A percentile compares a stretch with the other conserved stretches of the same genome.
These are phyloP conservation scores for Withania somnifera DNA, from an alignment of 305 asterid genomes.

Conservation along the genomic window DNA sequence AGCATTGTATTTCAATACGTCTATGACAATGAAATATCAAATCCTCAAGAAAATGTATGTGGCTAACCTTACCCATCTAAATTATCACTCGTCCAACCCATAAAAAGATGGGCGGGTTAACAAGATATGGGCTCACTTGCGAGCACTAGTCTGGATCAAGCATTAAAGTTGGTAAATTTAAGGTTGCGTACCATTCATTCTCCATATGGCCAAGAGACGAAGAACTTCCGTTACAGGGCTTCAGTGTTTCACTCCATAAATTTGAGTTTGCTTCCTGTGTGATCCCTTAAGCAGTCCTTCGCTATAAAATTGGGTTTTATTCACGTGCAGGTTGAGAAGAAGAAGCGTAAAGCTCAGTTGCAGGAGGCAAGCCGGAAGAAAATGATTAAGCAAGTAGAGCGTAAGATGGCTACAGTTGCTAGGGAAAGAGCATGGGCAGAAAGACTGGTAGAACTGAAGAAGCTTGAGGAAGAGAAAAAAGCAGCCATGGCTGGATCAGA, in stretches of 20 bases:
- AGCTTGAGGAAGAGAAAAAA: constrained; percentile 64
- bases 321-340: constrained; percentile 47
- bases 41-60: too few relatives aligned
- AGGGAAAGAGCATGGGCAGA: constrained; percentile 88
- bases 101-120: too few relatives aligned
- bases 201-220: background rate
- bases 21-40: too few relatives aligned
- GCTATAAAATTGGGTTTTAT: background rate
- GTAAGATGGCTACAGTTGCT: constrained; percentile 97
- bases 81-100: too few relatives aligned
- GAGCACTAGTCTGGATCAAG: too few relatives aligned
- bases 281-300: background rate
- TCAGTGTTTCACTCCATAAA: background rate
- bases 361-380: constrained; percentile 79
- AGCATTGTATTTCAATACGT: too few relatives aligned
- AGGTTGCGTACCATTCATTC: too few relatives aligned
- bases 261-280: background rate
- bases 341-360: constrained; percentile 65
- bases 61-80: too few relatives aligned
- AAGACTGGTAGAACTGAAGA: constrained; percentile 63
- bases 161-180: too few relatives aligned
- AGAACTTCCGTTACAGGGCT: background rate
- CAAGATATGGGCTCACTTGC: too few relatives aligned
- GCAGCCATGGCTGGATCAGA: constrained; percentile 25
- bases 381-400: constrained; percentile 52